Percentiles rank a stretch among this genome's conserved stretches.
phyloP scores from a whole-genome alignment of 768 basidiomycete species.

The Cyclocybe aegerita region DNA sequence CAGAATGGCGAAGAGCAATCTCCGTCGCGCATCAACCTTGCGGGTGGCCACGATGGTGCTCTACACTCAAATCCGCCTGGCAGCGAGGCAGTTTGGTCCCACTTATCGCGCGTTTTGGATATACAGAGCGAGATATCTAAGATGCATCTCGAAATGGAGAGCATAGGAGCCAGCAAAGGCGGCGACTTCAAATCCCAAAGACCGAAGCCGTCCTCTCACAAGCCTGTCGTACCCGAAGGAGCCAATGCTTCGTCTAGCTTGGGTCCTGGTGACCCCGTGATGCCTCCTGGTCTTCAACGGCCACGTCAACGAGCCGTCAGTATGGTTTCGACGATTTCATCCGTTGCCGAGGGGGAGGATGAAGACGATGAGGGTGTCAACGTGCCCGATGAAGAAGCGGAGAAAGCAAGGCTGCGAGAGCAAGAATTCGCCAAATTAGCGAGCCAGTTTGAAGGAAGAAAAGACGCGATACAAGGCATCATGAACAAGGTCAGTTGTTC shows the following conservation, averaged over 20 bases:
- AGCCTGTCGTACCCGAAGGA: conserved; percentile 4
- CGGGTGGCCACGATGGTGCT: conserved; percentile 8
- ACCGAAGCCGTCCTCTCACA: conserved; percentile 19
- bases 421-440: conserved; percentile 69
- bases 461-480: conserved; percentile 65
- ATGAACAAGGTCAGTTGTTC: conserved; percentile 64
- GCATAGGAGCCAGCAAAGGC: conserved; percentile 43
- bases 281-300: conserved; percentile 15
- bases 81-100: conserved; percentile 50
- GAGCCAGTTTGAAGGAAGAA: conserved; percentile 67
- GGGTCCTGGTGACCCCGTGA: conserved; percentile 7
- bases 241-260: conserved; percentile 4
- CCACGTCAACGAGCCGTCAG: conserved; percentile 19
- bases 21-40: conserved; percentile 15
- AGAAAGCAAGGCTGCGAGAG: conserved; percentile 55
- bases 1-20: conserved; percentile 8
- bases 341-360: conserved; percentile 34
- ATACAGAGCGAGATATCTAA: conserved; percentile 70
- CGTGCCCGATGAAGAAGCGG: conserved; percentile 53
- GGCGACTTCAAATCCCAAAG: conserved; percentile 36
- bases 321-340: conserved; percentile 21
- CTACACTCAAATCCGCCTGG: conserved; percentile 8
- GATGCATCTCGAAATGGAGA: conserved; percentile 78
- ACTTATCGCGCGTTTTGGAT: conserved; percentile 67
- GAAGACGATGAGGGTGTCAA: conserved; percentile 49